phyloP scores from a whole-genome alignment of 169 alveolate genomes.

The Cyclospora cayetanensis region DNA sequence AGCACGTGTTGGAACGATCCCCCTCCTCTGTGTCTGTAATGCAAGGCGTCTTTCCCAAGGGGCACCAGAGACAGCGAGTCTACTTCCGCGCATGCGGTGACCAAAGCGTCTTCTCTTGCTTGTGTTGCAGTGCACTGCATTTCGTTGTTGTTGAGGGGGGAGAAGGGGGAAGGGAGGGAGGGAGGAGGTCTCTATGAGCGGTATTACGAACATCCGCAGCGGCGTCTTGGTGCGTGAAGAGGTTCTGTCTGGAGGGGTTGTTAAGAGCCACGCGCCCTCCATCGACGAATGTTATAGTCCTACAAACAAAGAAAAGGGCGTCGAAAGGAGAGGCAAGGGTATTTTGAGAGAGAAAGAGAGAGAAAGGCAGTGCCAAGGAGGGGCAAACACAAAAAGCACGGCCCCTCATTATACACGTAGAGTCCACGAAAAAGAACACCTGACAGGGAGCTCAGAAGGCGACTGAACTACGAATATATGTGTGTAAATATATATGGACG shows the following conservation, averaged over 20 bases:
- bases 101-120: too few species aligned
- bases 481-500: too few species aligned
- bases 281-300: slow-evolving; percentile 93
- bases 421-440: too few species aligned
- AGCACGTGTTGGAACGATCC: neutral
- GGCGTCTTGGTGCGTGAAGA: slow-evolving; percentile 92
- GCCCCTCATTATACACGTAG: neutral
- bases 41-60: neutral
- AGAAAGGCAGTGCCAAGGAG: neutral
- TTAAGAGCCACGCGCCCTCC: slow-evolving; percentile 88
- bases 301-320: neutral
- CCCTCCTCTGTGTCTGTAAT: too few species aligned
- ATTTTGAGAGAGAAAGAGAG: neutral
- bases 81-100: neutral
- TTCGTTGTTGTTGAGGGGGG: too few species aligned
- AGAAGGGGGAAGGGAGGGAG: too few species aligned
- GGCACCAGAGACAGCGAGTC: neutral
- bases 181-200: too few species aligned
- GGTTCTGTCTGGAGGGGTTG: slow-evolving; percentile 94
- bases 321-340: neutral
- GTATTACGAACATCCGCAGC: slow-evolving; percentile 77
- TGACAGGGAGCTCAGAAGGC: too few species aligned
- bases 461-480: too few species aligned
- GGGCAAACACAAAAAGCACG: neutral
- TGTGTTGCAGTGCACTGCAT: too few species aligned